Conservation (phyloP, 2,329 filamentous ascomycete species). For the Sclerotinia sclerotiorum region DNA sequence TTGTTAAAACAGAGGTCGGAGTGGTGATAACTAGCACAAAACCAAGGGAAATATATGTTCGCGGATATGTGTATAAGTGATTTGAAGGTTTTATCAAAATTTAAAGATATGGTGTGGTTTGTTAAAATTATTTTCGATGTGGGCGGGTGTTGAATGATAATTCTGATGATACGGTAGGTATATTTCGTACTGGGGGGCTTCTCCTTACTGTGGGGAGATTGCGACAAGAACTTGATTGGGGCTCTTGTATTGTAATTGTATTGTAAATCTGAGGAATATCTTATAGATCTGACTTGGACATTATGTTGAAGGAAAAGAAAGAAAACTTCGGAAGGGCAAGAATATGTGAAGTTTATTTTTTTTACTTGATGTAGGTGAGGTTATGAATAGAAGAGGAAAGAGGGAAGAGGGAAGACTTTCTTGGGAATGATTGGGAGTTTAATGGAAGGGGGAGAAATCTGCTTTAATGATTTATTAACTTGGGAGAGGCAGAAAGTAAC, state of each 20-base stretch:
- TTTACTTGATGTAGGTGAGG: background rate
- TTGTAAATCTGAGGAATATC: background rate
- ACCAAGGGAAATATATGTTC: background rate
- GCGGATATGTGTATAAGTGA: background rate
- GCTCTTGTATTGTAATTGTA: background rate
- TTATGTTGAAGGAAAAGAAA: background rate
- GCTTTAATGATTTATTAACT: conserved; percentile 16
- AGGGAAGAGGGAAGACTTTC: conserved; percentile 1
- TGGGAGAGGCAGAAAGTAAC: background rate
- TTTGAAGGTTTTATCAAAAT: background rate
- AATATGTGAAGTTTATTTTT: too few relatives aligned
- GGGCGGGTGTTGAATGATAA: background rate
- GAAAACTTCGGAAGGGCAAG: background rate
- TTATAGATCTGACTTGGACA: background rate
- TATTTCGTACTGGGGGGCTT: conserved; percentile 9
- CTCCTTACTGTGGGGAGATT: conserved; percentile 16
- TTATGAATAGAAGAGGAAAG: background rate
- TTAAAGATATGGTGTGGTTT: background rate
- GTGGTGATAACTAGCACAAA: conserved; percentile 24
- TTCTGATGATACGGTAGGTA: background rate
- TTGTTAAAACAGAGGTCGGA: conserved; percentile 23
- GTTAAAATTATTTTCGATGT: background rate
- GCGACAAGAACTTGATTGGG: conserved; percentile 8
- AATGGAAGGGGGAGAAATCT: conserved; percentile 9
- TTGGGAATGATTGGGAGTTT: background rate